Conservation (phyloP, 257 asterid genomes). For the Solanum neorickii region DNA sequence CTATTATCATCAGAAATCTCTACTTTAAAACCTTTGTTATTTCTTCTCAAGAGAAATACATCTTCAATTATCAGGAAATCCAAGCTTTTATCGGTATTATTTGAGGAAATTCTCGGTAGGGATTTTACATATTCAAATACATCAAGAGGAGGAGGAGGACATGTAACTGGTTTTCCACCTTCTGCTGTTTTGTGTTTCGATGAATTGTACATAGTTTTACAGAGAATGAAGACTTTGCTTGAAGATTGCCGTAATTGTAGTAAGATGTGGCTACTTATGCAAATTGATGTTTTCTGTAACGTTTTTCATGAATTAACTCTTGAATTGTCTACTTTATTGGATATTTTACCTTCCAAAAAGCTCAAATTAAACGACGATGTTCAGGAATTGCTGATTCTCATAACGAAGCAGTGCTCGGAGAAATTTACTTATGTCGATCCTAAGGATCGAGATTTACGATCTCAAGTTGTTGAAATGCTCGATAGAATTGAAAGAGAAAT, state of each 20-base stretch:
- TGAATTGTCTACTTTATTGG: constrained; percentile 66
- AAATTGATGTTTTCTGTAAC: constrained; percentile 30
- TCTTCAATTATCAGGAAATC: constrained; percentile 50
- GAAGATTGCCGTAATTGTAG: constrained; percentile 56
- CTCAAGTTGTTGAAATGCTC: constrained; percentile 43
- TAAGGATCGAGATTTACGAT: constrained; percentile 33
- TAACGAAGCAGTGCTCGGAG: constrained; percentile 55
- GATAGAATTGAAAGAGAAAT: constrained; percentile 53
- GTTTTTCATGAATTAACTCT: constrained; percentile 44
- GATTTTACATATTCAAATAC: background rate
- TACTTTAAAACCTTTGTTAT: constrained; percentile 26
- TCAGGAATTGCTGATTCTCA: constrained; percentile 45
- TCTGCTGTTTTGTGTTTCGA: constrained; percentile 73
- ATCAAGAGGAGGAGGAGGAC: background rate
- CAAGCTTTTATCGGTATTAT: constrained; percentile 42
- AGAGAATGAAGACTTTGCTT: constrained; percentile 37
- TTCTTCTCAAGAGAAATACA: constrained; percentile 35
- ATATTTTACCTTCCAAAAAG: constrained; percentile 57
- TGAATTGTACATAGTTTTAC: constrained; percentile 63
- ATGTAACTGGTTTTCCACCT: constrained; percentile 32
- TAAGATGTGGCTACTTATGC: constrained; percentile 75
- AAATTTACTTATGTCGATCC: constrained; percentile 22
- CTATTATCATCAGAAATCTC: constrained; percentile 53
- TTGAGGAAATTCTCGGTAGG: constrained; percentile 53
- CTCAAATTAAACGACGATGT: constrained; percentile 51